A percentile compares a stretch with the other conserved stretches of the same genome.
Conservation (phyloP, 2,329 filamentous ascomycete species). For the Colletotrichum sp. region DNA sequence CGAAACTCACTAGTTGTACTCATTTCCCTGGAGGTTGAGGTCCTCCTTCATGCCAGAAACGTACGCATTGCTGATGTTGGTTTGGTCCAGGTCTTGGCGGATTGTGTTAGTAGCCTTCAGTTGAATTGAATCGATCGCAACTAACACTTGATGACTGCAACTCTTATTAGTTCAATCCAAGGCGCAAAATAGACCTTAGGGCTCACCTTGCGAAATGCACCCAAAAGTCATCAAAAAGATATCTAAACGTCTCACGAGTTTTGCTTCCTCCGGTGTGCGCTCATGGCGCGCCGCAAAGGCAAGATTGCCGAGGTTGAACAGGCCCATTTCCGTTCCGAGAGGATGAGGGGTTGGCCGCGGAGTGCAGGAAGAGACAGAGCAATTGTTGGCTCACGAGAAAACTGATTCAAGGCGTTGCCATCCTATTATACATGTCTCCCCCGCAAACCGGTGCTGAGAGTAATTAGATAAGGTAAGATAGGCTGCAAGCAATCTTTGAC, state of each 20-base stretch:
- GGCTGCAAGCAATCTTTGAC: not conserved
- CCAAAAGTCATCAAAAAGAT: constrained; percentile 24
- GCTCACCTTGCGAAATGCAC: constrained; percentile 22
- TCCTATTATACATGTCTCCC: not conserved
- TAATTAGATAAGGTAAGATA: not conserved
- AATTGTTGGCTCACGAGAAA: not conserved
- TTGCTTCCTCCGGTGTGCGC: constrained; percentile 13
- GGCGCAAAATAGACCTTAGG: not conserved
- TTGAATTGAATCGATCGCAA: not conserved
- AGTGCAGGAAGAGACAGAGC: not conserved
- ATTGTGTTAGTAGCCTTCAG: constrained; percentile 15
- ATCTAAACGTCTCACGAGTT: constrained; percentile 16
- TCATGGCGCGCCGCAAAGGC: constrained; percentile 17
- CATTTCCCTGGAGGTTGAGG: constrained; percentile 48
- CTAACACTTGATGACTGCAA: constrained; percentile 23
- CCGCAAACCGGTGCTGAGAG: not conserved
- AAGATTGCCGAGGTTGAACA: constrained; percentile 10
- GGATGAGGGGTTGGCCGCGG: not conserved
- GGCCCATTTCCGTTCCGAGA: not conserved
- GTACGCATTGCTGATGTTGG: constrained; percentile 48
- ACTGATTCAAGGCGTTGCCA: not conserved
- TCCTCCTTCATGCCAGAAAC: constrained; percentile 54
- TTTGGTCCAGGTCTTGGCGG: constrained; percentile 35
- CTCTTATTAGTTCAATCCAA: not conserved
- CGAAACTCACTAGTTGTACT: constrained; percentile 29